phyloP scores from a whole-genome alignment of 306 rosid species.

The Fagus sylvatica region DNA sequence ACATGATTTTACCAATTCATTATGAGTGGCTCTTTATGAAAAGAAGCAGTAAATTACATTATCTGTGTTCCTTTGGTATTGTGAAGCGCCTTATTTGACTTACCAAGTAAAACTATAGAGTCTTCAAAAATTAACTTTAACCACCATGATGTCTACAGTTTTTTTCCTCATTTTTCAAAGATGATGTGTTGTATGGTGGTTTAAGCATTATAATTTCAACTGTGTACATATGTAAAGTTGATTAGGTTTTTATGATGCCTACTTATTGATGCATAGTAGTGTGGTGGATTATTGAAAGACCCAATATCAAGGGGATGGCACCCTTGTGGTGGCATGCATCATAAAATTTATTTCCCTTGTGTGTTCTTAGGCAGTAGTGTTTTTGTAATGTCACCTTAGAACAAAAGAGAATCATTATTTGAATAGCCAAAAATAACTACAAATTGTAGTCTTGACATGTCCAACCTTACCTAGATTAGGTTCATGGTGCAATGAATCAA shows the following conservation, averaged over 20 bases:
- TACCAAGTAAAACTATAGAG: neutral
- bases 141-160: neutral
- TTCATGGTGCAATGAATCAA: neutral
- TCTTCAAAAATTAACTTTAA: neutral
- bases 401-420: neutral
- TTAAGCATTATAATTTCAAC: neutral
- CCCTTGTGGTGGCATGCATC: neutral
- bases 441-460: neutral
- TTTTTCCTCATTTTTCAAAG: neutral
- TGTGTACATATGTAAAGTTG: neutral
- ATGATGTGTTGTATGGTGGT: neutral
- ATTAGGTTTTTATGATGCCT: neutral
- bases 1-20: neutral
- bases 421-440: neutral
- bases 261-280: neutral
- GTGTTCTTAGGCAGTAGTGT: neutral
- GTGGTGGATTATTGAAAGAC: neutral
- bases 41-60: neutral
- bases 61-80: neutral
- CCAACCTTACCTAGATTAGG: neutral
- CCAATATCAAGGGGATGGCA: neutral
- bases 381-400: neutral
- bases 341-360: neutral
- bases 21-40: neutral
- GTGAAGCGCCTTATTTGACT: neutral